Evolutionary conservation across 176 grass and related monocot genomes (phyloP), one percentile per base, ranked within the genome.

Genomic region (Urochloa ruziziensis): DNA sequence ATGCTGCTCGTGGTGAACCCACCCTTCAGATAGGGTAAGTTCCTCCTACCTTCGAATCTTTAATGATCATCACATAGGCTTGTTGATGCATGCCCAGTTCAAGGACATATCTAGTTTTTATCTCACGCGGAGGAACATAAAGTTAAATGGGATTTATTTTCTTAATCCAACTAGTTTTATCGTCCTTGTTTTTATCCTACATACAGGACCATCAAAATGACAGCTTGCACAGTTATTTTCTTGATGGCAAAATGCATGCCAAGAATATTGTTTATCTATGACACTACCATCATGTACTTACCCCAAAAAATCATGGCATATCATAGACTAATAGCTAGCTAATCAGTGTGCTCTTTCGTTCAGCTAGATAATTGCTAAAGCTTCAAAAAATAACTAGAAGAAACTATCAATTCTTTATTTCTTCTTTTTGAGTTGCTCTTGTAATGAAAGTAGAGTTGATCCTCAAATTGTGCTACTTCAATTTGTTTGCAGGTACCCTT

Each of bases 11-110:
- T 59, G 88, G 80, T 83, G 91, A 98, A 89, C 93, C 91, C 7
- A 91, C 91, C n/a, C 89, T 98, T 73, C 96, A 98, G 51, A 92
- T 94, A n/a, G 93, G 91, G 96, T 98, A 86, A 13, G 33, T 17
- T 66, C 19, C 49, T 65, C 53, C 32, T 47, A 7, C 29, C 27
- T 63, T 70, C 5, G 16, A 59, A 3, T 49, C 5, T 21, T 73
- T n/a, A n/a, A n/a, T n/a, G n/a, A n/a, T n/a, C n/a, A n/a, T n/a
- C n/a, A n/a, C n/a, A n/a, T n/a, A n/a, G n/a, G n/a, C n/a, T n/a
- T n/a, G n/a, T n/a, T n/a, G 16, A 74, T 19, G 32, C 32, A 33
- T 4, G 43, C 11, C 1, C 40, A 27, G 6, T 46, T n/a, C 27
- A 15, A n/a, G 5, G 14, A 6, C 16, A 12, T 36, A 42, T 77